These are phyloP conservation scores for Erysiphe pulchra DNA, from an alignment of 2,329 filamentous ascomycete species.

Conservation along the genomic window DNA sequence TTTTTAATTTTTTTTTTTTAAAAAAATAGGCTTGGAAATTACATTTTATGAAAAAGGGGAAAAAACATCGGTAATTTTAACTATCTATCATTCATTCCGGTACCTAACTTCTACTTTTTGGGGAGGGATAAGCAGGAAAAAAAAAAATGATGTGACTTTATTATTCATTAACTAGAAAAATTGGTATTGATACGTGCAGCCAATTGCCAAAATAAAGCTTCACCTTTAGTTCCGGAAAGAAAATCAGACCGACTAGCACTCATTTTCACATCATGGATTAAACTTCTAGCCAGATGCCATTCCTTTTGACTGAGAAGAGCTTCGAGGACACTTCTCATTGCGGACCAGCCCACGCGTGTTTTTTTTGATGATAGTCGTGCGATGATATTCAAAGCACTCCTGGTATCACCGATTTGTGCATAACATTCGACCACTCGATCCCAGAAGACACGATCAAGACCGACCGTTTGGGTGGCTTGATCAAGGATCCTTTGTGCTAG, in stretches of 20 bases:
- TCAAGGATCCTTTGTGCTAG: constrained; percentile 34
- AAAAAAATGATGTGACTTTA: too few relatives aligned
- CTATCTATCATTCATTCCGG: too few relatives aligned
- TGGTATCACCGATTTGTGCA: constrained; percentile 24
- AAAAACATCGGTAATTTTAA: too few relatives aligned
- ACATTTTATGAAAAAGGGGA: too few relatives aligned
- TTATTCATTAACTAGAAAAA: too few relatives aligned
- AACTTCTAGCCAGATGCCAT: constrained; percentile 10
- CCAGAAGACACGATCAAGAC: constrained; percentile 33
- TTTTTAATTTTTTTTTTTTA: too few relatives aligned
- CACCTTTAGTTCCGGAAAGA: not conserved
- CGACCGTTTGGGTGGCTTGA: constrained; percentile 15
- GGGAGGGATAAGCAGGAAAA: too few relatives aligned
- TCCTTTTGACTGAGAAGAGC: constrained; percentile 11
- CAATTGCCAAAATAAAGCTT: not conserved
- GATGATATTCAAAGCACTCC: constrained; percentile 23
- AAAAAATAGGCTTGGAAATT: too few relatives aligned
- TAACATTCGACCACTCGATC: constrained; percentile 46
- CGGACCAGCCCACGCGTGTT: constrained; percentile 7
- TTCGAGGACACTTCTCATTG: constrained; percentile 9
- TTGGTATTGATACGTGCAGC: not conserved
- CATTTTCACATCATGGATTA: constrained; percentile 10
- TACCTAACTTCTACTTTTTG: too few relatives aligned
- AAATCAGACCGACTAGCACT: constrained; percentile 4
- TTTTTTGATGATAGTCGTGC: constrained; percentile 16